Evolutionary conservation across 2,329 filamentous ascomycete species (phyloP).

Genomic region (Monosporascus sp.): DNA sequence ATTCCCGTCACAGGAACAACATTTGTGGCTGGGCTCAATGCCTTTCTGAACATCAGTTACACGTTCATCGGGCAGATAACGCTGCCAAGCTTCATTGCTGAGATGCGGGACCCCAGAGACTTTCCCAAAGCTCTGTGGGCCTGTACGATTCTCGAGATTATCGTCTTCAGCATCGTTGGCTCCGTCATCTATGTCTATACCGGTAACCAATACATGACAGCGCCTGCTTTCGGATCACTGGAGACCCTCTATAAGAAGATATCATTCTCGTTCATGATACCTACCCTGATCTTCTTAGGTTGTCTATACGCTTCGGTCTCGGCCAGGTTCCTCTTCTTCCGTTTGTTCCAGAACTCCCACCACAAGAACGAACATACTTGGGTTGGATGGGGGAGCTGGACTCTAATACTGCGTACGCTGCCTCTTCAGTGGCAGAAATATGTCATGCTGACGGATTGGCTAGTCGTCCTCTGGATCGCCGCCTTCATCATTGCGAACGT

Average conservation of each 20-base stretch:
- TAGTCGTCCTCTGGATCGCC: constrained; percentile 68
- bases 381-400: constrained; percentile 76
- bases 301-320: constrained; percentile 88
- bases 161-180: constrained; percentile 81
- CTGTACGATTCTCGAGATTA: constrained; percentile 81
- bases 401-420: constrained; percentile 58
- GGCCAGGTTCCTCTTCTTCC: constrained; percentile 87
- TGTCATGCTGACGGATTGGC: constrained; percentile 6
- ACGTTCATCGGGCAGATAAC: constrained; percentile 96
- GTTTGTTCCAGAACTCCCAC: constrained; percentile 70
- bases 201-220: constrained; percentile 81
- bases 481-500: constrained; percentile 90
- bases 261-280: constrained; percentile 91
- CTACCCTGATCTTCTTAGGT: constrained; percentile 86
- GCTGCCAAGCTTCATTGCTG: constrained; percentile 88
- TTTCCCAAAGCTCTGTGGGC: constrained; percentile 92
- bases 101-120: constrained; percentile 77
- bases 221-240: constrained; percentile 82
- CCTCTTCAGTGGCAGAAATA: constrained; percentile 4
- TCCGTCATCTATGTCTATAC: constrained; percentile 80
- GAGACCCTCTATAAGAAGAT: constrained; percentile 79
- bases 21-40: constrained; percentile 77
- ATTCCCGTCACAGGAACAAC: constrained; percentile 66
- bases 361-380: constrained; percentile 80
- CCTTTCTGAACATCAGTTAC: constrained; percentile 93